Percentiles rank a stretch among this genome's conserved stretches.
Evolutionary conservation across 2,329 filamentous ascomycete species (phyloP).

Genomic region (Capronia epimyces): DNA sequence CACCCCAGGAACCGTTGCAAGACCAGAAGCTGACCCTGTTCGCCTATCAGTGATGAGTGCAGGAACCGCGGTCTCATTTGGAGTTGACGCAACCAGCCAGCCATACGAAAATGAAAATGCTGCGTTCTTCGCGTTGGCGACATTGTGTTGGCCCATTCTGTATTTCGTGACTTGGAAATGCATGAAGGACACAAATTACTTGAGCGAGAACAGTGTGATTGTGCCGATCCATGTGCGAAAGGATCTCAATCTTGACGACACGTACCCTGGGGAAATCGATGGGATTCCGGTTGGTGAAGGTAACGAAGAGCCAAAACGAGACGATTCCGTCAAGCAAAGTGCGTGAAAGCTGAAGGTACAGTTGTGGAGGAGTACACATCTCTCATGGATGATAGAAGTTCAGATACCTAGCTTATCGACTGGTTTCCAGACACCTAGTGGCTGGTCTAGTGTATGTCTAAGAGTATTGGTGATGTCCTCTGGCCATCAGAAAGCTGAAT

Average conservation of each 20-base stretch:
- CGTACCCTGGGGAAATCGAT: no score
- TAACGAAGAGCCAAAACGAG: no score
- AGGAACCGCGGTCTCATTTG: slow-evolving; percentile 5
- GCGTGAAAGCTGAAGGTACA: no score
- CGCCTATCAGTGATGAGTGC: slow-evolving; percentile 2
- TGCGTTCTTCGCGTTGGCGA: slow-evolving; percentile 1
- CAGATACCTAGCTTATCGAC: no score
- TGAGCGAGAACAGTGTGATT: background rate
- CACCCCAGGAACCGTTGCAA: background rate
- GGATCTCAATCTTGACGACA: background rate
- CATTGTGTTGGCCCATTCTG: slow-evolving; percentile 3
- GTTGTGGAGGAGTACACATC: no score
- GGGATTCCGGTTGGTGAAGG: no score
- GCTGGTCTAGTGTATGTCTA: no score
- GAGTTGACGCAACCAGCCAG: slow-evolving; percentile 4
- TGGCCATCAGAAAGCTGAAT: no score
- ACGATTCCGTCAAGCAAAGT: no score
- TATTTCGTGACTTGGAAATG: slow-evolving; percentile 3
- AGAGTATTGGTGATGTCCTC: no score
- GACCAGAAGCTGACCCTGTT: background rate
- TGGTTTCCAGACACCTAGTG: no score
- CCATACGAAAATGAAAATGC: slow-evolving; percentile 5
- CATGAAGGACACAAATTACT: background rate
- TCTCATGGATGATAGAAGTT: no score
- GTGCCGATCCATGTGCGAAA: slow-evolving; percentile 6